phyloP scores from a whole-genome alignment of 805 yeast genomes.

The Candida caryicola region DNA sequence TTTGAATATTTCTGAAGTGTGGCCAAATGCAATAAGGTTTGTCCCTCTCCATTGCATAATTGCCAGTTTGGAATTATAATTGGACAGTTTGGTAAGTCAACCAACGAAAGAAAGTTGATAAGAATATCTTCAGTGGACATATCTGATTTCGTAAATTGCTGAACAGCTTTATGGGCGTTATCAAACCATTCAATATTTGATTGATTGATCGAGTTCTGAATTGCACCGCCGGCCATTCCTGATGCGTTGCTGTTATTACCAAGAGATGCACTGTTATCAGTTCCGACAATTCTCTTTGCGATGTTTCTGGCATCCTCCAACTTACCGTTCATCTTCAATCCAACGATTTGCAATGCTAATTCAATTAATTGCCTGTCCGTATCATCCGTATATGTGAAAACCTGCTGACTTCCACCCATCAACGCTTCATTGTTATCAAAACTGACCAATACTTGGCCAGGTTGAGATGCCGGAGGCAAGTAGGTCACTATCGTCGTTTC shows the following conservation, averaged over 20 bases:
- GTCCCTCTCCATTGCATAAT: conserved; percentile 78
- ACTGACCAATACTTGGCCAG: conserved; percentile 92
- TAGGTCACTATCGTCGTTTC: conserved; percentile 90
- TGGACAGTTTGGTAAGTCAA: conserved; percentile 65
- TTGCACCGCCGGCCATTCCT: conserved; percentile 4
- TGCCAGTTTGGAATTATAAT: conserved; percentile 71
- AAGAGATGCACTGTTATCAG: conserved; percentile 27
- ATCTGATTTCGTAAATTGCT: conserved; percentile 43
- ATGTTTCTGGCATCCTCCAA: conserved; percentile 92
- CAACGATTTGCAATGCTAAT: conserved; percentile 93
- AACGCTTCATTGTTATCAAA: conserved; percentile 53
- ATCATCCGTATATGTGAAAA: conserved; percentile 91
- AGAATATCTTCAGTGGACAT: conserved; percentile 50
- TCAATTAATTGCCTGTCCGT: conserved; percentile 93
- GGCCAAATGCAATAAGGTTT: conserved; percentile 84
- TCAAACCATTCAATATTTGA: conserved; percentile 47
- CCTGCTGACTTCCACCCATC: conserved; percentile 40
- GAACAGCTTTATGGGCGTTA: conserved; percentile 50
- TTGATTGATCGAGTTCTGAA: conserved; percentile 11
- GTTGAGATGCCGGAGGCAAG: conserved; percentile 83
- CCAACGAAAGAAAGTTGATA: conserved; percentile 51
- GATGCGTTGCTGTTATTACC: conserved; percentile 20
- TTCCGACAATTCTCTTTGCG: conserved; percentile 86
- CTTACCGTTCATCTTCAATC: conserved; percentile 93
- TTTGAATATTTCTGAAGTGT: conserved; percentile 67